phyloP scores from a whole-genome alignment of 164 flowering plant species.

The Nelumbo lutea region DNA sequence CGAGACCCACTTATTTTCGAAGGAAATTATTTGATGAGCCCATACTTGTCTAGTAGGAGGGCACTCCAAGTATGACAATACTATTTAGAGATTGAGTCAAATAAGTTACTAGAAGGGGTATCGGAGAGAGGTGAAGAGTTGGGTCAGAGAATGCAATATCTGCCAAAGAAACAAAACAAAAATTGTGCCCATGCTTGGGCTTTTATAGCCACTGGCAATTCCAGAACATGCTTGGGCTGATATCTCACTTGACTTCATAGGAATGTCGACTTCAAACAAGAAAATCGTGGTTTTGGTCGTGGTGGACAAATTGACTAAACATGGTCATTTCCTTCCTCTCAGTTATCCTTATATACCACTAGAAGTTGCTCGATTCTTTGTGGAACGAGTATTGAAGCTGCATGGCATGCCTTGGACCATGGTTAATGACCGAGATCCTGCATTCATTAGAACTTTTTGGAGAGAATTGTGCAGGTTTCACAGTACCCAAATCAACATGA shows the following conservation, averaged over 20 bases:
- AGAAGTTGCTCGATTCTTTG: not conserved
- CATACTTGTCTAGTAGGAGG: not conserved
- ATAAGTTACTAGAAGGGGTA: too few relatives aligned
- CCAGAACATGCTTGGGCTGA: slow-evolving; percentile 3
- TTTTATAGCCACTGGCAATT: slow-evolving; percentile 9
- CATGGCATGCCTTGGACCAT: slow-evolving; percentile 5
- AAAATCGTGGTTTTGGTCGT: not conserved
- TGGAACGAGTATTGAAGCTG: not conserved
- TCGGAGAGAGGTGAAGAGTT: not conserved
- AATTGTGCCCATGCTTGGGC: not conserved
- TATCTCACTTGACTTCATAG: slow-evolving; percentile 10
- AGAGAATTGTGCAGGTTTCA: not conserved
- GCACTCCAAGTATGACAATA: not conserved
- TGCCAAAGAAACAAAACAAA: slow-evolving; percentile 1
- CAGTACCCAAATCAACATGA: not conserved
- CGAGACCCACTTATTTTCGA: too few relatives aligned
- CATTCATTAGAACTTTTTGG: not conserved
- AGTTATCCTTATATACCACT: not conserved
- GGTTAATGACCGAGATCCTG: slow-evolving; percentile 2
- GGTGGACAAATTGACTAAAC: not conserved
- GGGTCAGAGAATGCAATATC: not conserved
- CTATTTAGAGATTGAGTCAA: not conserved
- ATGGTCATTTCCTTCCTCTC: not conserved
- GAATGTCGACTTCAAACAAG: not conserved
- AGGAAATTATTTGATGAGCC: too few relatives aligned